Conservation (phyloP, 208 protist species). For the Wallacemonas collosoma region DNA sequence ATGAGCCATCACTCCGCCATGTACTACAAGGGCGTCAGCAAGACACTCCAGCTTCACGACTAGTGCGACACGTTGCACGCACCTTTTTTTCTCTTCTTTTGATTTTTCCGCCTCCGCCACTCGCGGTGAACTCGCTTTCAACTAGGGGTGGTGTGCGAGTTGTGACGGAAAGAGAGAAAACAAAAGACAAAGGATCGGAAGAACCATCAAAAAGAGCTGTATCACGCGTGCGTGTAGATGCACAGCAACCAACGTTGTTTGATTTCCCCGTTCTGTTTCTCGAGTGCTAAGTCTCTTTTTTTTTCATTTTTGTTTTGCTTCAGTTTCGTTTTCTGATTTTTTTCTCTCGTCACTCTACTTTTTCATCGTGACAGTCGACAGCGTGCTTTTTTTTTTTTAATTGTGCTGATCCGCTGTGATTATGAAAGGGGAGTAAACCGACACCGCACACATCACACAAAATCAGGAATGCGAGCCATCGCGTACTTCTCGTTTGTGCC, state of each 20-base stretch:
- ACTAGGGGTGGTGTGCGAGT: too few relatives aligned
- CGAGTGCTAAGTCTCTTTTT: background rate
- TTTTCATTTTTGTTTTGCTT: background rate
- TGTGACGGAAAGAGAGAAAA: background rate
- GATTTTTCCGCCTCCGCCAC: background rate
- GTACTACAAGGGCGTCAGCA: conserved; percentile 42
- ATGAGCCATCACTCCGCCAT: conserved; percentile 26
- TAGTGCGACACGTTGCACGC: background rate
- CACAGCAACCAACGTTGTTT: background rate
- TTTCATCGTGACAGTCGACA: background rate
- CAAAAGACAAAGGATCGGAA: background rate
- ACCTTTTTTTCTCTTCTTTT: conserved; percentile 6
- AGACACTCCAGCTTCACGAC: conserved; percentile 20
- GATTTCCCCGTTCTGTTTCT: too few relatives aligned
- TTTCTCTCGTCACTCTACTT: conserved; percentile 3
- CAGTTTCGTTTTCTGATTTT: background rate
- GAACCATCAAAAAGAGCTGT: background rate
- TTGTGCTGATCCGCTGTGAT: background rate
- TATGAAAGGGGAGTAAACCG: background rate
- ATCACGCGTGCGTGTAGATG: background rate
- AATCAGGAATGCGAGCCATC: background rate
- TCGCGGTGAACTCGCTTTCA: too few relatives aligned
- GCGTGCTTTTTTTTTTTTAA: background rate
- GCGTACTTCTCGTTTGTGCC: conserved; percentile 7
- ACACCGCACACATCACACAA: background rate